These are phyloP conservation scores for Penicillium italicum DNA, from an alignment of 2,329 filamentous ascomycete species.

Conservation along the genomic window DNA sequence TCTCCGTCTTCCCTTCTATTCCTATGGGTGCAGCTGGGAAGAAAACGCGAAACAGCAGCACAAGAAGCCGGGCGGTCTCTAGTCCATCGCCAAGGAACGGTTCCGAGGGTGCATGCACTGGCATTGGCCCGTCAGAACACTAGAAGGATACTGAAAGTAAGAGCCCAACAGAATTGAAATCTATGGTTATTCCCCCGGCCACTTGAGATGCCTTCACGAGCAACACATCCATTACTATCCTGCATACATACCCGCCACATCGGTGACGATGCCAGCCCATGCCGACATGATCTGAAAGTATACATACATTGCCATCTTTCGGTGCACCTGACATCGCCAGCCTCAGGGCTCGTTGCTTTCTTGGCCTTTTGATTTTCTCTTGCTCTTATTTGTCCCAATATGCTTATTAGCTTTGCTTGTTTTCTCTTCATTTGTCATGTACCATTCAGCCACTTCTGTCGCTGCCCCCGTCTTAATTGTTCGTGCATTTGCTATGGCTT, in stretches of 20 bases:
- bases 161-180: conserved; percentile 8
- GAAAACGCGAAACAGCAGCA: background rate
- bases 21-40: conserved; percentile 5
- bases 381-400: background rate
- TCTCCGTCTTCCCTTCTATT: conserved; percentile 22
- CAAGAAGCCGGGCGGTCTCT: background rate
- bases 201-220: conserved; percentile 14
- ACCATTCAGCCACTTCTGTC: background rate
- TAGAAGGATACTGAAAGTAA: conserved; percentile 9
- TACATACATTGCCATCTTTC: background rate
- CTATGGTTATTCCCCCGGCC: conserved; percentile 5
- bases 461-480: background rate
- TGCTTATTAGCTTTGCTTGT: conserved; percentile 3
- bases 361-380: background rate
- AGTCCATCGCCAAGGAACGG: background rate
- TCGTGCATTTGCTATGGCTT: conserved; percentile 2
- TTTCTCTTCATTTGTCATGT: background rate
- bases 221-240: conserved; percentile 13
- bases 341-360: background rate
- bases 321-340: background rate
- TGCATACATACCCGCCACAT: conserved; percentile 17
- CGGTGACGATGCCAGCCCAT: background rate
- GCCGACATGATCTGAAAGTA: background rate
- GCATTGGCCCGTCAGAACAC: background rate
- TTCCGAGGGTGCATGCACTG: conserved; percentile 1